Evolutionary conservation across 208 protist species (phyloP).

Genomic region (Porcisia hertigi): DNA sequence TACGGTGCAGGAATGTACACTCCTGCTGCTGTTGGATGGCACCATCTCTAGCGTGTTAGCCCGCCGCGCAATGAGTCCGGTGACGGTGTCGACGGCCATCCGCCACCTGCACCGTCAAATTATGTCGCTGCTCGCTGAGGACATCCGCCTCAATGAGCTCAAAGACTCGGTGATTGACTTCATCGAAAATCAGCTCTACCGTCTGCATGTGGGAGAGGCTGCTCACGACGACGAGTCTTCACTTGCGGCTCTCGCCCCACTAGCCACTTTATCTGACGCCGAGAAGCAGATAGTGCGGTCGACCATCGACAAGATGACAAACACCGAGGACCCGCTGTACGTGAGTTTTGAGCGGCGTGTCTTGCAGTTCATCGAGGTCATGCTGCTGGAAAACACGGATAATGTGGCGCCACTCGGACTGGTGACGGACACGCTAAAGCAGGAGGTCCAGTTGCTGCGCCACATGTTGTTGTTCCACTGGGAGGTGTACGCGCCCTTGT

Average conservation of each 20-base stretch:
- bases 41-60: constrained; percentile 69
- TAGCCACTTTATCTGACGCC: constrained; percentile 37
- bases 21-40: constrained; percentile 71
- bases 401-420: constrained; percentile 52
- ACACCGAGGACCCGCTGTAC: constrained; percentile 73
- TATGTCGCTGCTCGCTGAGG: constrained; percentile 45
- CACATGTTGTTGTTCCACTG: constrained; percentile 65
- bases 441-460: constrained; percentile 40
- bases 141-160: constrained; percentile 60
- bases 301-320: constrained; percentile 83
- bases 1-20: constrained; percentile 72
- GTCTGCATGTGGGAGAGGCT: constrained; percentile 13
- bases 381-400: constrained; percentile 21
- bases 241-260: constrained; percentile 8
- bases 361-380: constrained; percentile 40
- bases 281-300: constrained; percentile 47
- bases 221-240: constrained; percentile 7
- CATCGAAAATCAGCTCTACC: constrained; percentile 37
- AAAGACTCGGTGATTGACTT: constrained; percentile 56
- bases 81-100: constrained; percentile 39
- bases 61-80: constrained; percentile 39
- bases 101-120: constrained; percentile 60
- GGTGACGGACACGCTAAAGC: constrained; percentile 51
- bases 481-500: constrained; percentile 74
- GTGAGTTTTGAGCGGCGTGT: constrained; percentile 71